phyloP scores from a whole-genome alignment of 2,329 filamentous ascomycete genomes.

The Dryadomyces quercivorus region DNA sequence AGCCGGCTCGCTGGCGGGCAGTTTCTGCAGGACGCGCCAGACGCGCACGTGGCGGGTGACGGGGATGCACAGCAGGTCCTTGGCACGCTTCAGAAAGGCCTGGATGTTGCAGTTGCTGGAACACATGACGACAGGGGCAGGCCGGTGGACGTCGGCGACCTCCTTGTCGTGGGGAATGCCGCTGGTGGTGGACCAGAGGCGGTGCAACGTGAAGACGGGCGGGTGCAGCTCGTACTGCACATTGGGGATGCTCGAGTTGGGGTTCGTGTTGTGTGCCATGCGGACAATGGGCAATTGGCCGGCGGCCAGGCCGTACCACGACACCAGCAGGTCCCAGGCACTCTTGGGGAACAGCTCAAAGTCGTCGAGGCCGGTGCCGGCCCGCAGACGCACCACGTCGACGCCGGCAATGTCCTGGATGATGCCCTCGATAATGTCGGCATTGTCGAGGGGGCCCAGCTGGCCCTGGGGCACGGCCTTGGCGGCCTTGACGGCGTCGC shows the following conservation, averaged over 20 bases:
- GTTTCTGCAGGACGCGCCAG: conserved; percentile 50
- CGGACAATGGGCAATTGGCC: conserved; percentile 62
- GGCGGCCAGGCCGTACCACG: conserved; percentile 68
- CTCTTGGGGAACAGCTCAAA: conserved; percentile 67
- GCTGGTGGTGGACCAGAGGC: conserved; percentile 53
- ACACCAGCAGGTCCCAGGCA: conserved; percentile 69
- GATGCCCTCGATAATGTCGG: conserved; percentile 59
- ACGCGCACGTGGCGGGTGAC: conserved; percentile 62
- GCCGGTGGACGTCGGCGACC: conserved; percentile 46
- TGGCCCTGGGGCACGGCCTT: conserved; percentile 47
- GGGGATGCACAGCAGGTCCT: conserved; percentile 55
- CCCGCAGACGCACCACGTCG: conserved; percentile 62
- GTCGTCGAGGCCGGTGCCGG: conserved; percentile 54
- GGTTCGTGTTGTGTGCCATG: conserved; percentile 63
- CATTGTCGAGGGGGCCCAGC: conserved; percentile 77
- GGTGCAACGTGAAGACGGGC: conserved; percentile 73
- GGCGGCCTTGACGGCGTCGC: conserved; percentile 41
- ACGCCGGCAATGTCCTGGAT: conserved; percentile 35
- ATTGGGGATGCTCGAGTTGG: conserved; percentile 46
- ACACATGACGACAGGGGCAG: conserved; percentile 54
- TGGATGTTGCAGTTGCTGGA: conserved; percentile 60
- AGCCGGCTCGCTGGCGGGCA: conserved; percentile 14
- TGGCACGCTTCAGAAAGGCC: conserved; percentile 64
- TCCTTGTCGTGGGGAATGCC: conserved; percentile 44
- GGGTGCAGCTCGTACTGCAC: conserved; percentile 75